Conservation (phyloP, 441 rosid species). For the Adansonia grandidieri region DNA sequence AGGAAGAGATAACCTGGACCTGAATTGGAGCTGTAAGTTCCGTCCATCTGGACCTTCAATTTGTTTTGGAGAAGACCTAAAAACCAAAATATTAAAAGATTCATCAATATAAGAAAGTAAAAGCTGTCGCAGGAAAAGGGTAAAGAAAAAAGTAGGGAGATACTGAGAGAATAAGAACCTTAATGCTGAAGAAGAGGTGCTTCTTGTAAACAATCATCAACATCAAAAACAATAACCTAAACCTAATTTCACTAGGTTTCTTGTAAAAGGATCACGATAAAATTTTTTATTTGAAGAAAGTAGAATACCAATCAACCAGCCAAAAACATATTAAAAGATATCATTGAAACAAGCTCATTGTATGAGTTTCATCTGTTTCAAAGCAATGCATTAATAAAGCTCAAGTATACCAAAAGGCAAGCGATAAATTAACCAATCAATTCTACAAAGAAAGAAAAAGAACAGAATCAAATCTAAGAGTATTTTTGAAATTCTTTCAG, state of each 20-base stretch:
- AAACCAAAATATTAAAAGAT: constrained; percentile 25
- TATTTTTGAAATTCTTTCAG: background rate
- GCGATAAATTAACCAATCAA: background rate
- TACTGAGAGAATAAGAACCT: background rate
- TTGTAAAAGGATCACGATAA: background rate
- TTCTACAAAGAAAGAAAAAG: background rate
- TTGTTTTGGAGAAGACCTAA: constrained; percentile 37
- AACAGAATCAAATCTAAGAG: constrained; percentile 8
- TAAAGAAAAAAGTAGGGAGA: background rate
- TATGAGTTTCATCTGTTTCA: background rate
- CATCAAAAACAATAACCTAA: background rate
- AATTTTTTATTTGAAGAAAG: background rate
- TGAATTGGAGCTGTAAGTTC: constrained; percentile 7
- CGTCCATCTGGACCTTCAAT: constrained; percentile 7
- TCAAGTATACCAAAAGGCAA: constrained; percentile 5
- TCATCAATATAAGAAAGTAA: background rate
- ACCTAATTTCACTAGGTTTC: background rate
- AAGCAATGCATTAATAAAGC: background rate
- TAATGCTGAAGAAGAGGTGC: background rate
- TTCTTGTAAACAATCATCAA: background rate
- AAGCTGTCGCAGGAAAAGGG: background rate
- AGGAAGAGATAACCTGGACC: constrained; percentile 8
- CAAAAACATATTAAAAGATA: background rate
- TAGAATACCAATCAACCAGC: constrained; percentile 14
- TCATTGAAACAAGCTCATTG: background rate